phyloP scores from a whole-genome alignment of 805 yeast species.

The Nakazawaea wickerhamii region DNA sequence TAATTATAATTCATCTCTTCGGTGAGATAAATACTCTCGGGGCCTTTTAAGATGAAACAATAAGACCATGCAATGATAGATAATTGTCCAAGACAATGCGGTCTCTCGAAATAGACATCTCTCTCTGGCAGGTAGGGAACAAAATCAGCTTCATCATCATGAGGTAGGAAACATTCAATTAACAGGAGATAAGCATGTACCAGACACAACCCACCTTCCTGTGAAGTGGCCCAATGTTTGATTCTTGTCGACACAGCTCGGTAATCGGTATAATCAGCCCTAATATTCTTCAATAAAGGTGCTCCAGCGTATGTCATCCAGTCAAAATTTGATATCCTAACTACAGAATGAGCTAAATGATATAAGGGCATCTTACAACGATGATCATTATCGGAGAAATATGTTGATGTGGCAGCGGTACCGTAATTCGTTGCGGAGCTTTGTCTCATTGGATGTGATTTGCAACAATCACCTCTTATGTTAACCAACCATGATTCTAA shows the following conservation, averaged over 20 bases:
- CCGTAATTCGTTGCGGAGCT: neutral
- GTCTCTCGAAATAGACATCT: conserved; percentile 8
- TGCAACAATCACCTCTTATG: conserved; percentile 4
- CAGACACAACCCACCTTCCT: conserved; percentile 41
- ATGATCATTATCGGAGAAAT: conserved; percentile 20
- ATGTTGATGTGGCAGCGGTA: neutral
- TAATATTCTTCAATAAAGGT: conserved; percentile 65
- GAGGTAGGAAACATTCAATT: conserved; percentile 47
- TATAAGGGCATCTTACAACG: conserved; percentile 57
- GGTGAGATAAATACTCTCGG: conserved; percentile 18
- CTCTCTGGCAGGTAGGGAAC: conserved; percentile 5
- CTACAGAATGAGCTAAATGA: conserved; percentile 61
- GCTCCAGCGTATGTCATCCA: conserved; percentile 74
- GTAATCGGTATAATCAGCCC: conserved; percentile 47
- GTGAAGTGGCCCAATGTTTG: conserved; percentile 39
- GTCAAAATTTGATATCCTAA: conserved; percentile 65
- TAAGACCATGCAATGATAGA: conserved; percentile 10
- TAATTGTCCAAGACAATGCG: conserved; percentile 10
- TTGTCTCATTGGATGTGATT: no score
- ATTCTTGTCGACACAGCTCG: conserved; percentile 41
- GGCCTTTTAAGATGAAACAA: conserved; percentile 19
- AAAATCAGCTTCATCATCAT: conserved; percentile 11
- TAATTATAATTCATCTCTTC: conserved; percentile 18
- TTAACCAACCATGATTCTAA: conserved; percentile 12
- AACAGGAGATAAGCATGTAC: conserved; percentile 52